Conservation (phyloP, 768 basidiomycete species). For the Leccinum broughii region DNA sequence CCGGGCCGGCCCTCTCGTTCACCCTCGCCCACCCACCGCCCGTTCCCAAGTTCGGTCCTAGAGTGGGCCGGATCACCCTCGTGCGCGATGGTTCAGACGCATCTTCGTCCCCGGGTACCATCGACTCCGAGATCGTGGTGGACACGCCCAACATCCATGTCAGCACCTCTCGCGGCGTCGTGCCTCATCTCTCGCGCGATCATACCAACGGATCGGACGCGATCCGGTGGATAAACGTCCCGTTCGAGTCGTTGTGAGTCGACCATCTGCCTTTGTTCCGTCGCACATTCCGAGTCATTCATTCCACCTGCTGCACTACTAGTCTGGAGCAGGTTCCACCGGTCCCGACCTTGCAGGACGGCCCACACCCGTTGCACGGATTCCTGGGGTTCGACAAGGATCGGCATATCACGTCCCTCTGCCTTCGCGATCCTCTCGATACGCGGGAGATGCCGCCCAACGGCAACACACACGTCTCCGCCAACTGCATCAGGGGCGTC, state of each 20-base stretch:
- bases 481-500: slow-evolving; percentile 65
- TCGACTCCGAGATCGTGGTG: slow-evolving; percentile 37
- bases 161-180: slow-evolving; percentile 67
- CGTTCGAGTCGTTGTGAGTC: slow-evolving; percentile 83
- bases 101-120: not conserved
- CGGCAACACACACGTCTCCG: slow-evolving; percentile 55
- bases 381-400: slow-evolving; percentile 57
- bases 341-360: slow-evolving; percentile 57
- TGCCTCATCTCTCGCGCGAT: slow-evolving; percentile 74
- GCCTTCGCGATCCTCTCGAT: slow-evolving; percentile 66
- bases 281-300: not conserved
- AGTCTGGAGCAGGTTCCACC: slow-evolving; percentile 72
- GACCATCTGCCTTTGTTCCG: not conserved
- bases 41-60: slow-evolving; percentile 26
- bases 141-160: slow-evolving; percentile 64
- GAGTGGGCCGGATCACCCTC: slow-evolving; percentile 25
- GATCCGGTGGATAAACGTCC: slow-evolving; percentile 64
- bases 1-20: slow-evolving; percentile 21
- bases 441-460: slow-evolving; percentile 72
- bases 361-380: slow-evolving; percentile 56
- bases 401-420: slow-evolving; percentile 56
- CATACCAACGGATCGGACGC: slow-evolving; percentile 47
- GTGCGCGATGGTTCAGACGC: slow-evolving; percentile 7
- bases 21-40: slow-evolving; percentile 3
- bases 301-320: not conserved